Evolutionary conservation across 352 stramenopile species (phyloP), one percentile per base, ranked within the genome.

Genomic region (Pythium volutum): DNA sequence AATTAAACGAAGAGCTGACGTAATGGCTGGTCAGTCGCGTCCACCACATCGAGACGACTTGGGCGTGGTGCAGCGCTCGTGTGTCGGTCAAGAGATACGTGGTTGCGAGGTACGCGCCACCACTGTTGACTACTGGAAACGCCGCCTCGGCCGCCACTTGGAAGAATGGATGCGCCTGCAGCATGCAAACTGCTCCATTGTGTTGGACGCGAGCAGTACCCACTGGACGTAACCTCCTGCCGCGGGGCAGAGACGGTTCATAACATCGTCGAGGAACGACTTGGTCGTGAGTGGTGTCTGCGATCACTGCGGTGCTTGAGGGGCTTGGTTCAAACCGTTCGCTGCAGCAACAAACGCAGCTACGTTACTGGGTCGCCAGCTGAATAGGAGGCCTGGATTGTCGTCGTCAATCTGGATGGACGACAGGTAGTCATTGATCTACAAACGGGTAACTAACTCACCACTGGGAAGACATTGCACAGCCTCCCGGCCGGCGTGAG

Each of bases 291-390:
- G 29, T 34, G 29, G 29, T 10, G 29, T 34, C 29, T 10, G 29
- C 29, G 10, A 2, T 10, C 29, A 34, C 29, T 34, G 29, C 6
- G 29, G 29, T 11, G 29, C 29, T 34, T 10, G 29, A 34, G n/a
- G n/a, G n/a, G 29, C 29, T 34, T 10, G 29, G 29, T 55, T 94
- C 84, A 29, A 10, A 34, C 0, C 29, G 29, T 34, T 34, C 29
- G 6, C 29, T 34, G 29, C 29, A 34, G 29, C 29, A 5, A 11
- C 1, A 8, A 36, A 34, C 29, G 29, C 29, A 2, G 6, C 29
- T 11, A 34, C 29, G 10, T 34, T 34, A 10, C 0, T 34, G 6
- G 29, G 29, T 5, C 6, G 29, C 29, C 29, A 34, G 29, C 10
- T 34, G 29, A 34, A 34, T 11, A 34, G 29, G 29, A 34, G 10